Base-by-base conservation (phyloP, 2,329 filamentous ascomycete genomes). In the Leptographium procerum region DNA sequence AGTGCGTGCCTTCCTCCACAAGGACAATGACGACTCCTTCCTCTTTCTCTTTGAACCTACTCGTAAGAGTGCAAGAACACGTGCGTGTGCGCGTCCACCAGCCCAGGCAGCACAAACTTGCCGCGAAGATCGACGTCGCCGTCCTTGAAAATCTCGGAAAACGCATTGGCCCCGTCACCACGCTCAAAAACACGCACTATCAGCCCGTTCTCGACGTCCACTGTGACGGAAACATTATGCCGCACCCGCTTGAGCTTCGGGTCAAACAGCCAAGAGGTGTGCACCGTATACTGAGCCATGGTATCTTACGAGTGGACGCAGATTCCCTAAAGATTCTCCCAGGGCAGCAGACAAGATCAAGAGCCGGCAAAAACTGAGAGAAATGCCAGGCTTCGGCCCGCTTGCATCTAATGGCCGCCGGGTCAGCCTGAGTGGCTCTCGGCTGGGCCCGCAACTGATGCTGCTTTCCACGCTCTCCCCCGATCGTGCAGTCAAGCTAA, bases 11-110 rank as follows among this genome's bases (percentile, higher is more conserved):
- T 9, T n/a, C n/a, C n/a, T n/a, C n/a, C n/a, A n/a, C n/a, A n/a
- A n/a, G n/a, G n/a, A n/a, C n/a, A n/a, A 11, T 11, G 40, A 19
- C 10, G 16, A 8, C 7, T 33, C 5, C 4, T 16, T n/a, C 16
- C 40, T 43, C 40, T 16, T 11, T 14, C 7, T 11, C 22, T 8
- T 61, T 59, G 16, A n/a, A n/a, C 64, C 64, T 67, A 75, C 65
- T 67, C 67, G 64, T 78, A 78, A 0, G 74, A 67, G 64, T 82
- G 79, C 7, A 81, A 69, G 62, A 82, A 81, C 19, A 82, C 73
- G 64, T 82, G 79, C 0, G 78, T 80, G 62, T 82, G 78, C 0
- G 78, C 74, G 64, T 82, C 79, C 5, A 82, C 77, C 7, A 81
- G 69, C 10, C 78, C 79, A 0, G 79, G 78, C 55, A 81, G 69